Conservation (phyloP, 73 alveolate genomes). For the Stentor roeselii region DNA sequence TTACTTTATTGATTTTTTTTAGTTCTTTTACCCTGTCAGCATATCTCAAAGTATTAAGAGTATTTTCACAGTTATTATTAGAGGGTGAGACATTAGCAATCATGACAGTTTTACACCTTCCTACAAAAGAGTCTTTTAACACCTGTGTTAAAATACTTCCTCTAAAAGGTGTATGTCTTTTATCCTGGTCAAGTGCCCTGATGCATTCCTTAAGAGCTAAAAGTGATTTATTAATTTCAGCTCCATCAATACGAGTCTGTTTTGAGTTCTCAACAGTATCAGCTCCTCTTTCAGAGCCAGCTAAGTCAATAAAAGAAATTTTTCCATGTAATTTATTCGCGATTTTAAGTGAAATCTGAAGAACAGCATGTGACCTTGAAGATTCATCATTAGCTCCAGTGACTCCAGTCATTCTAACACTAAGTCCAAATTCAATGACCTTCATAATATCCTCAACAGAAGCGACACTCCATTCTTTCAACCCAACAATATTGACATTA, state of each 20-base stretch:
- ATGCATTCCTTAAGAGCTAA: slow-evolving; percentile 99
- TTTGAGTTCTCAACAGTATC: slow-evolving; percentile 86
- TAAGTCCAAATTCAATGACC: not conserved
- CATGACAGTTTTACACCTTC: slow-evolving; percentile 99
- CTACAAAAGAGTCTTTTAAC: slow-evolving; percentile 98
- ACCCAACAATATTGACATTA: slow-evolving; percentile 93
- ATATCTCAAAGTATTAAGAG: slow-evolving; percentile 98
- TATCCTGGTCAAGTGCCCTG: slow-evolving; percentile 97
- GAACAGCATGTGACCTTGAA: slow-evolving; percentile 10
- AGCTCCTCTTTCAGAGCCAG: slow-evolving; percentile 99
- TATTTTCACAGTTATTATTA: slow-evolving; percentile 92
- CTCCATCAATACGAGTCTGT: slow-evolving; percentile 98
- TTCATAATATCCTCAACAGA: not conserved
- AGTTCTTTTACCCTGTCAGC: slow-evolving; percentile 99
- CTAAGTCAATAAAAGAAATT: slow-evolving; percentile 97
- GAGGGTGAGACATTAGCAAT: slow-evolving; percentile 98
- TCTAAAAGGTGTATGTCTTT: slow-evolving; percentile 99
- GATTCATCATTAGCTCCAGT: slow-evolving; percentile 2
- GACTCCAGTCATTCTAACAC: not conserved
- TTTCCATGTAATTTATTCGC: slow-evolving; percentile 70
- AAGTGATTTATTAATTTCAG: slow-evolving; percentile 98
- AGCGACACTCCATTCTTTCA: slow-evolving; percentile 63
- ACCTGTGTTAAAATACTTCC: slow-evolving; percentile 97
- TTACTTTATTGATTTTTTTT: slow-evolving; percentile 62
- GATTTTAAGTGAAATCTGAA: not conserved